Evolutionary conservation across 768 basidiomycete genomes (phyloP), one percentile per base, ranked within the genome.

Genomic region (Gyrodon lividus): DNA sequence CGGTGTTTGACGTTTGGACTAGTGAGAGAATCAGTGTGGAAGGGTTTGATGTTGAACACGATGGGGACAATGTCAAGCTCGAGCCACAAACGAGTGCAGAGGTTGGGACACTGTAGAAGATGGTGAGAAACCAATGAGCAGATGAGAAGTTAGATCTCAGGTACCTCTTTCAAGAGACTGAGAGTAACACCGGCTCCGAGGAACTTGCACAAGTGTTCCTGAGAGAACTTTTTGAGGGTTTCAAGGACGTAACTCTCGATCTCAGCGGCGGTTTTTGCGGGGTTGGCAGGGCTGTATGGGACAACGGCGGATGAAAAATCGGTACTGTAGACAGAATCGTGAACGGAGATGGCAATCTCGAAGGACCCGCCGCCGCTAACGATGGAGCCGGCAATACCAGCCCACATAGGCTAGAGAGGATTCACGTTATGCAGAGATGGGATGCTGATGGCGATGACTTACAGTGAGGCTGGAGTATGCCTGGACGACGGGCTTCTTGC

Each of bases 81-180:
- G 46, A 89, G 64, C 91, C 91, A 93, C 10, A 93, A 78, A 37
- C 83, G 82, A 23, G 90, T 92, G 70, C 88, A 89, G n/a, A 93
- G 71, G 62, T 90, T 89, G 9, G 91, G 91, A 33, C 74, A 77
- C 83, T 88, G 62, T 12, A 52, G 46, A 35, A 48, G 67, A 49
- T 41, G 54, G 45, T 68, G 28, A 59, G 68, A 43, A 48, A 56
- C 46, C 46, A 44, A 57, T 47, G 22, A 5, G 7, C 31, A 48
- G 40, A 54, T 50, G 43, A 33, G 51, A 45, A 26, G 50, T 42
- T 39, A 9, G 53, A 46, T 35, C 49, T 34, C 46, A 58, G 64
- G 35, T 47, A 86, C 87, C 76, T 89, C 87, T 61, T 78, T 80
- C 59, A 91, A 76, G 52, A 93, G 75, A 22, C 72, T 64, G 46